Conservation (phyloP, 768 basidiomycete species). For the Postia placenta region DNA sequence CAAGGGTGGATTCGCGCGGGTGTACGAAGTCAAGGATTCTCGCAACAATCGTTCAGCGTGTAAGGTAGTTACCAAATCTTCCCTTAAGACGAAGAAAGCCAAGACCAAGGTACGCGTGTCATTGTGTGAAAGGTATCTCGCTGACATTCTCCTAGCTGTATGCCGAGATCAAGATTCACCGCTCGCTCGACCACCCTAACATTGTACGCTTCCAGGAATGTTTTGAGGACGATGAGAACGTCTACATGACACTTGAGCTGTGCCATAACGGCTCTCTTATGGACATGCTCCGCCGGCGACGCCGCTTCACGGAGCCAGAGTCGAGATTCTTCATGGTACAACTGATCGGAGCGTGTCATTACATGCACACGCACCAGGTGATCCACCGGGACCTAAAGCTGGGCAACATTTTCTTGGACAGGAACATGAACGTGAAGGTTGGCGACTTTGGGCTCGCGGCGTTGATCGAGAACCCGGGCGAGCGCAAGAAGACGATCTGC, state of each 20-base stretch:
- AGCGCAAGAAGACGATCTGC: slow-evolving; percentile 98
- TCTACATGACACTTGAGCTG: slow-evolving; percentile 95
- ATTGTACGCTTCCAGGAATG: slow-evolving; percentile 90
- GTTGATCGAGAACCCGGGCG: slow-evolving; percentile 92
- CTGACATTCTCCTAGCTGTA: slow-evolving; percentile 59
- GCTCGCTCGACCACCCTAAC: slow-evolving; percentile 85
- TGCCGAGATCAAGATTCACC: slow-evolving; percentile 98
- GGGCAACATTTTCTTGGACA: slow-evolving; percentile 90
- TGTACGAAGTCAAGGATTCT: slow-evolving; percentile 86
- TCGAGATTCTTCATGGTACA: slow-evolving; percentile 91
- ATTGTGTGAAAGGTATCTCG: not conserved
- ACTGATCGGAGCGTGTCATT: slow-evolving; percentile 91
- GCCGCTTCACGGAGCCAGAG: slow-evolving; percentile 88
- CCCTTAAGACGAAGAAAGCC: slow-evolving; percentile 91
- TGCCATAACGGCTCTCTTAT: slow-evolving; percentile 87
- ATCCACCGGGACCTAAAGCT: slow-evolving; percentile 98
- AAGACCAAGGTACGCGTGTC: slow-evolving; percentile 74
- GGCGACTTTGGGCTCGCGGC: slow-evolving; percentile 98
- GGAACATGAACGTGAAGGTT: slow-evolving; percentile 91
- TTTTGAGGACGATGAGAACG: slow-evolving; percentile 92
- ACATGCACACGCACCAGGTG: slow-evolving; percentile 95
- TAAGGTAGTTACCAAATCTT: slow-evolving; percentile 92
- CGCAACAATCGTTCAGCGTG: slow-evolving; percentile 67
- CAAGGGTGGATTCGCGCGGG: slow-evolving; percentile 90
- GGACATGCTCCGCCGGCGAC: slow-evolving; percentile 84